phyloP scores from a whole-genome alignment of 2,329 filamentous ascomycete species.

The Trichoderma afroharzianum region DNA sequence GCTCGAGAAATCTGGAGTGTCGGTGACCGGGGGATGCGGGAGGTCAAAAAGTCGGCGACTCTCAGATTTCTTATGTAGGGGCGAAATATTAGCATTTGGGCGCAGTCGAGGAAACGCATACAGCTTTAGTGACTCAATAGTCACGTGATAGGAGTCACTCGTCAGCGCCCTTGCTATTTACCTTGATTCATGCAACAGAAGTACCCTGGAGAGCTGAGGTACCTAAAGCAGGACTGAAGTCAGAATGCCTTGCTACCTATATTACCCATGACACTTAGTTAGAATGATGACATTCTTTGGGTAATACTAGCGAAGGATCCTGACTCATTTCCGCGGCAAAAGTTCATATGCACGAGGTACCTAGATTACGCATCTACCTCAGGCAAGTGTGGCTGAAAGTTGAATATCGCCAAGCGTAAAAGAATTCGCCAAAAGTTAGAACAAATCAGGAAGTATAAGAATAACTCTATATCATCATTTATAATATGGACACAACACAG shows the following conservation, averaged over 20 bases:
- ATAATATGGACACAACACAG: no score
- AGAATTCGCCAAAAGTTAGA: not conserved
- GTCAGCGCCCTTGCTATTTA: not conserved
- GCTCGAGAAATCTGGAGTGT: constrained; percentile 14
- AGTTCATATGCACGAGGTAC: not conserved
- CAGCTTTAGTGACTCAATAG: not conserved
- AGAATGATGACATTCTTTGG: not conserved
- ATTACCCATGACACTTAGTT: not conserved
- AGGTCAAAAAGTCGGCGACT: constrained; percentile 1
- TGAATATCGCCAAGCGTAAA: not conserved
- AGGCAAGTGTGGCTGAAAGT: not conserved
- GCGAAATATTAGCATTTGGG: constrained; percentile 5
- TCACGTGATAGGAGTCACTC: constrained; percentile 6
- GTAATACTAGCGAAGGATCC: not conserved
- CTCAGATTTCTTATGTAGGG: constrained; percentile 9
- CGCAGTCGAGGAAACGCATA: not conserved
- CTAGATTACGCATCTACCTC: not conserved
- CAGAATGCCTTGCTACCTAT: not conserved
- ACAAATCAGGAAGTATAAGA: not conserved
- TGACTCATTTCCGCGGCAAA: not conserved
- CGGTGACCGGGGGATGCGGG: constrained; percentile 6
- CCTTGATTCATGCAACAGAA: not conserved
- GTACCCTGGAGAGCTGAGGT: not conserved
- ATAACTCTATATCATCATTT: not conserved
- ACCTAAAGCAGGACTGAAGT: not conserved